Conservation (phyloP, 1,284 basidiomycete species). For the Cryptococcus maquisensis region DNA sequence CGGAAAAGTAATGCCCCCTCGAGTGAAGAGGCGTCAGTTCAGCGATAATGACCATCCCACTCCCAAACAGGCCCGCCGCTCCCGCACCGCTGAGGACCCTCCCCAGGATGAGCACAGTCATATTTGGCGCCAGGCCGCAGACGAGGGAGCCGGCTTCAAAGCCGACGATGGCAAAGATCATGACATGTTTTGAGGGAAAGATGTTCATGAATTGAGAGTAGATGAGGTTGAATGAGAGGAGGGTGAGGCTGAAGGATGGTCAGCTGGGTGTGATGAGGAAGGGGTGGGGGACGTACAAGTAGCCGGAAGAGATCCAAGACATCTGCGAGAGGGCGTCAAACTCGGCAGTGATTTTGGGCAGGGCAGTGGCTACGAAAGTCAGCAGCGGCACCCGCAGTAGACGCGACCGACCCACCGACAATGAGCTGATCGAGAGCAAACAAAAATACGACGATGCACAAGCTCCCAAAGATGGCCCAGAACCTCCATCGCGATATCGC, state of each 20-base stretch:
- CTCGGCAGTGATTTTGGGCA: slow-evolving; percentile 45
- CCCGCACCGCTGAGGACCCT: slow-evolving; percentile 54
- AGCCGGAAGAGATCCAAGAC: slow-evolving; percentile 46
- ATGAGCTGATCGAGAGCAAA: slow-evolving; percentile 23
- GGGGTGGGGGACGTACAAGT: slow-evolving; percentile 29
- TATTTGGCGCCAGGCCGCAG: slow-evolving; percentile 53
- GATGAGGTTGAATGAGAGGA: slow-evolving; percentile 47
- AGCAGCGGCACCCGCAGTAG: not conserved
- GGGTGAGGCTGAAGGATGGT: slow-evolving; percentile 35
- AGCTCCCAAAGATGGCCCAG: slow-evolving; percentile 30
- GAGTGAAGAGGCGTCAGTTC: slow-evolving; percentile 41
- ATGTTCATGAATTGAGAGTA: slow-evolving; percentile 48
- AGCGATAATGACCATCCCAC: slow-evolving; percentile 44
- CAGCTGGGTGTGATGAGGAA: not conserved
- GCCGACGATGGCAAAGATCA: slow-evolving; percentile 50
- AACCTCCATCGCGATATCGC: slow-evolving; percentile 30
- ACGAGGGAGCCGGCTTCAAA: slow-evolving; percentile 55
- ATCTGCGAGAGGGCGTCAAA: slow-evolving; percentile 51
- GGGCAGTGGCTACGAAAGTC: slow-evolving; percentile 46
- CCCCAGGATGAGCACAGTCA: slow-evolving; percentile 52
- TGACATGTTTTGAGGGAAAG: slow-evolving; percentile 48
- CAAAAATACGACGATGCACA: slow-evolving; percentile 41
- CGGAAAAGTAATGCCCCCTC: slow-evolving; percentile 36
- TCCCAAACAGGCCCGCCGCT: slow-evolving; percentile 53
- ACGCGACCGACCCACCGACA: too few species aligned